Evolutionary conservation across 139 green algal species (phyloP), one percentile per base, ranked within the genome.

Genomic region (Asterochloris sp.): DNA sequence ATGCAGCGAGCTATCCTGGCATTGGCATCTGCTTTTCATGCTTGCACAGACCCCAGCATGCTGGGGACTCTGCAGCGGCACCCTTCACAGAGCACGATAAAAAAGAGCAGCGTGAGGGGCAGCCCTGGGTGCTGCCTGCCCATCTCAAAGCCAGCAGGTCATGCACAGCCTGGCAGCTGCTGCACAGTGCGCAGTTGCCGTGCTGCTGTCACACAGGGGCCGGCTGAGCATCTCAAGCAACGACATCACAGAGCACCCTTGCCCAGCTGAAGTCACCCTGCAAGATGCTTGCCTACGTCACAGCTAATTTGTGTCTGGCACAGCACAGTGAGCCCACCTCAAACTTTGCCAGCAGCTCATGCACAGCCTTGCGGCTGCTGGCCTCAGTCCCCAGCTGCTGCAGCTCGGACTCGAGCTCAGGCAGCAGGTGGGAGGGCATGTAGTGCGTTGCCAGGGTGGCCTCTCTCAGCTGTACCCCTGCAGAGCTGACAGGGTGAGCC

Each of bases 381-480:
- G 83, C 85, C 15, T 26, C 63, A 0, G 69, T 1, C 17, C 84
- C 83, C 62, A 88, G 74, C 12, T 63, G 26, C 23, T 84, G 60
- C 47, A 97, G 75, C 69, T 80, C 61, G 26, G 76, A 11, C 80
- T 89, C 75, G 63, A 95, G 28, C 19, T 86, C 85, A 0, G 84
- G 69, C 16, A 98, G 85, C 29, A 83, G 26, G 14, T 78, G 69
- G 0, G 87, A 94, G 28, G 87, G 88, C 10, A 98, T 80, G 80
- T 90, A 94, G 89, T 98, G 95, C 0, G 95, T 98, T 13, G 95
- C 95, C 10, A 98, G 82, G 16, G 91, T 91, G 0, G 91, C 87
- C 54, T 92, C 86, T 73, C 90, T 91, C 2, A 95, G 81, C 78
- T 95, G 86, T 12, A 82, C 73, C 11, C 94, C 94, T 93, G 88